Conservation (phyloP, 225 moss, liverwort and hornwort genomes). For the Marchantia paleacea region DNA sequence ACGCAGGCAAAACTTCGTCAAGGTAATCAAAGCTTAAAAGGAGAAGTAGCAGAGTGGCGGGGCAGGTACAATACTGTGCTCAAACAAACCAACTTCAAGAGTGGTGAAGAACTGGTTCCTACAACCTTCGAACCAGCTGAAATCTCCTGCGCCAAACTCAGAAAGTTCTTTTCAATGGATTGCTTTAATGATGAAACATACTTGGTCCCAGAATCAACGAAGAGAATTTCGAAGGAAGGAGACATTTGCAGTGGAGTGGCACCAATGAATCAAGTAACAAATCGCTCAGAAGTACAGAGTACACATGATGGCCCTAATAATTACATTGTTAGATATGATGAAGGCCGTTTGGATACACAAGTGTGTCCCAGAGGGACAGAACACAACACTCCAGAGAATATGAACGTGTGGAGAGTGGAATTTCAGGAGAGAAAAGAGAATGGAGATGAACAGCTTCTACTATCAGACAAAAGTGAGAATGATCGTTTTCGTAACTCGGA, state of each 20-base stretch:
- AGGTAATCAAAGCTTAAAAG: slow-evolving; percentile 29
- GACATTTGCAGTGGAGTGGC: neutral
- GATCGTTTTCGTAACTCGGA: neutral
- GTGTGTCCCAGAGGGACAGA: neutral
- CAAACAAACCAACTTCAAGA: neutral
- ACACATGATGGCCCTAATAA: neutral
- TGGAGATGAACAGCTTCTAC: neutral
- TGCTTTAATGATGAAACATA: neutral
- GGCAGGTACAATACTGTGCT: slow-evolving; percentile 16
- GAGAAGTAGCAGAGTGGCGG: slow-evolving; percentile 34
- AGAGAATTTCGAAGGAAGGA: neutral
- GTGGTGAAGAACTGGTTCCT: slow-evolving; percentile 5
- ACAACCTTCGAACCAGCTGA: slow-evolving; percentile 16
- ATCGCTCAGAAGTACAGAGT: neutral
- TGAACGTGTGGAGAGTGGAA: neutral
- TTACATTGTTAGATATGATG: neutral
- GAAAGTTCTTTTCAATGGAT: slow-evolving; percentile 24
- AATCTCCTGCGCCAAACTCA: slow-evolving; percentile 27
- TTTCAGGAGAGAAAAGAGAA: neutral
- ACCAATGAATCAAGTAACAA: neutral
- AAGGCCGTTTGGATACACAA: neutral
- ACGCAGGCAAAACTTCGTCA: slow-evolving; percentile 32
- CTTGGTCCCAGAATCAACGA: neutral
- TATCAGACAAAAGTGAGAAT: slow-evolving; percentile 1
- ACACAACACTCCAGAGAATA: neutral